Conservation (phyloP, 169 alveolate species). For the Plasmodium fragile region DNA sequence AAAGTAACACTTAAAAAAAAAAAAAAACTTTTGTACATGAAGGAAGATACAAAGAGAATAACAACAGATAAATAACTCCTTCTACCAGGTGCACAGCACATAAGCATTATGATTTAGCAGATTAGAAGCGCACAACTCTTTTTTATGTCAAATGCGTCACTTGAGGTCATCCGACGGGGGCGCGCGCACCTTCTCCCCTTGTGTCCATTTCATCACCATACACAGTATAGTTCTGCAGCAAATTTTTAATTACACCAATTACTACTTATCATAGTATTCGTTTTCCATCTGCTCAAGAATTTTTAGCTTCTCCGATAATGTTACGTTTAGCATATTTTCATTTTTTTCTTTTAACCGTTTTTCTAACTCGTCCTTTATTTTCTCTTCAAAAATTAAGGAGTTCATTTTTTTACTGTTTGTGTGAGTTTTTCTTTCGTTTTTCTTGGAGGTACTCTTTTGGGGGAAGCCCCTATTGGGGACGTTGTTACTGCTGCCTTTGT, state of each 20-base stretch:
- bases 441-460: not conserved
- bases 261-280: constrained; percentile 42
- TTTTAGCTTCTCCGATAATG: constrained; percentile 69
- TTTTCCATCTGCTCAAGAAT: constrained; percentile 77
- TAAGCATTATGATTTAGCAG: not conserved
- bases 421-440: not conserved
- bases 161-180: not conserved
- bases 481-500: not conserved
- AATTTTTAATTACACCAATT: not conserved
- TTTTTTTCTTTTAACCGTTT: constrained; percentile 57
- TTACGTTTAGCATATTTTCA: constrained; percentile 35
- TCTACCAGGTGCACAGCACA: not conserved
- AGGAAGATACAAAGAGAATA: not conserved
- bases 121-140: not conserved
- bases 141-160: not conserved
- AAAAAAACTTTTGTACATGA: not conserved
- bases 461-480: not conserved
- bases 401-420: constrained; percentile 1
- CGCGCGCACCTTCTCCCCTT: not conserved
- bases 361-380: constrained; percentile 64
- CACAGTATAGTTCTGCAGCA: not conserved
- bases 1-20: not conserved
- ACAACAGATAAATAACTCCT: not conserved
- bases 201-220: not conserved
- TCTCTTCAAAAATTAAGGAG: constrained; percentile 49